Base-by-base conservation (phyloP, 2,329 filamentous ascomycete genomes). In the Colletotrichum sp. region DNA sequence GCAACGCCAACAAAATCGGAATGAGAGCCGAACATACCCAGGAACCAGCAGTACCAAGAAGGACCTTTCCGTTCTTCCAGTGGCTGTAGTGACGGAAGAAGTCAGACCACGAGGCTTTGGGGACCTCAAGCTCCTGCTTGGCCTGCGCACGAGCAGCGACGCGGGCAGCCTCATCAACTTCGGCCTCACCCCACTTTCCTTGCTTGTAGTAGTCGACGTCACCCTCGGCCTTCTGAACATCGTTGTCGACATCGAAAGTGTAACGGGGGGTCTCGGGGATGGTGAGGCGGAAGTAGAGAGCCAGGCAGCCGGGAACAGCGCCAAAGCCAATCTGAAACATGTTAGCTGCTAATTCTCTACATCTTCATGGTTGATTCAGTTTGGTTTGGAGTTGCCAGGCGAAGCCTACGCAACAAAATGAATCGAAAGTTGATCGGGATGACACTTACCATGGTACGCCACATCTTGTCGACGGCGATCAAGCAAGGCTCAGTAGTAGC, bases 261-360 rank as follows among this genome's bases (percentile, higher is more conserved):
- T 97, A 98, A 32, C 95, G 94, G 68, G 95, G 95, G 39, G 95
- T 96, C 86, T 98, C 95, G 28, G 95, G 95, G 79, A 98, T 96
- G 68, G 95, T 97, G 6, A 97, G 87, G 80, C 93, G 93, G 80
- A 85, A 76, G 64, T 97, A 97, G 21, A 98, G 91, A 24, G 95
- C 95, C 77, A 96, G 92, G 82, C 92, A 95, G 59, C 74, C 92
- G 0, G 92, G 92, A 0, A 93, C 87, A 9, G 92, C 92, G 6
- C 92, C 92, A 0, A 92, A 90, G 3, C 92, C 92, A 77, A 93
- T 90, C 59, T 63, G 26, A 3, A 34, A 36, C 12, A 63, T 21
- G 16, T 63, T 16, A 63, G 59, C n/a, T 30, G 21, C 2, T 24
- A 5, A 21, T 8, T 24, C 30, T 12, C 4, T 9, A 18, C 16